Evolutionary conservation across 768 basidiomycete genomes (phyloP), one percentile per base, ranked within the genome.

Genomic region (Kwoniella sp.): DNA sequence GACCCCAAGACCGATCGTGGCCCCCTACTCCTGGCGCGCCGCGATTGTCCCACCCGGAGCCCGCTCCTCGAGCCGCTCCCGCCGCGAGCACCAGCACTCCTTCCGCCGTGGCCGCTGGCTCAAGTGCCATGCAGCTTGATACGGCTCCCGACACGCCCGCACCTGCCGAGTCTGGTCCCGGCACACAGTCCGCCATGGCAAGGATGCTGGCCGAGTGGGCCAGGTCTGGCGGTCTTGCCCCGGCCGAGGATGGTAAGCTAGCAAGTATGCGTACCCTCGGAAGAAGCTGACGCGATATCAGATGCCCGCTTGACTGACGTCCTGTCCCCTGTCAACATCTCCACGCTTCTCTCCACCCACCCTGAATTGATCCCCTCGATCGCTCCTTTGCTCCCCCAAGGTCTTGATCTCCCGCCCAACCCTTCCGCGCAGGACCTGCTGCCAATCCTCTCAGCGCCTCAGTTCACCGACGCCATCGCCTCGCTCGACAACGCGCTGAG

Each of bases 401-500:
- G 87, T 73, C 78, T 89, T 8, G 84, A 85, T 0, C 74, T 80
- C 14, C 82, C 82, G 8, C 32, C 53, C 6, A 56, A 68, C 5
- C 85, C 86, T 3, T 83, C 83, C 1, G 76, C 81, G 2, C 84
- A 89, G 46, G 83, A 78, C 3, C 77, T 95, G 6, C 79, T 85
- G 49, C 82, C 82, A 28, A 83, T 91, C 59, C 82, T 92, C 55
- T 81, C 83, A 74, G 87, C 87, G 1, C 85, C 88, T 0, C 89
- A 87, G 62, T 90, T 92, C 76, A 84, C 86, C 54, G 77, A 82
- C 5, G 85, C 87, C 1, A 86, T 91, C 17, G 77, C 81, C 2
- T 86, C 81, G 68, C 80, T 95, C 40, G 90, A 95, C 68, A 84
- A 86, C 65, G 90, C 89, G 5, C 77, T 95, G 48, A 78, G 84